Evolutionary conservation across 2,329 filamentous ascomycete species (phyloP).

Genomic region (Lachnellula arida): DNA sequence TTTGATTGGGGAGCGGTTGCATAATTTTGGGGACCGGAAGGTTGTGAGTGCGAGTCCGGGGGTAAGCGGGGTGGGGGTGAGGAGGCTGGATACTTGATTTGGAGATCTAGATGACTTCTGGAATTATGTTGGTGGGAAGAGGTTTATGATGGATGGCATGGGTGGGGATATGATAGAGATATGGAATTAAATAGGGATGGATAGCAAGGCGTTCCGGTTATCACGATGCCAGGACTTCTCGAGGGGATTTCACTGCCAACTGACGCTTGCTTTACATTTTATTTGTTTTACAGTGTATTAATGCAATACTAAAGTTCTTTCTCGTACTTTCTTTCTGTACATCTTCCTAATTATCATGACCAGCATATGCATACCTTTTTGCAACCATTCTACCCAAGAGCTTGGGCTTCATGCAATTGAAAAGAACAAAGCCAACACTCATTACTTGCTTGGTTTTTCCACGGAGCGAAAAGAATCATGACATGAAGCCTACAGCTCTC

Average conservation of each 20-base stretch:
- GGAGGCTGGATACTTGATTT: constrained; percentile 27
- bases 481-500: no score
- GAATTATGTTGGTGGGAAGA: not conserved
- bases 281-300: not conserved
- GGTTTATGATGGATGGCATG: not conserved
- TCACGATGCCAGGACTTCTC: not conserved
- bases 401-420: no score
- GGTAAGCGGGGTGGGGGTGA: constrained; percentile 15
- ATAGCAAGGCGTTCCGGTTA: not conserved
- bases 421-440: no score
- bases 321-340: no score
- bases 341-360: no score
- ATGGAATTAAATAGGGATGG: not conserved
- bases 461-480: no score
- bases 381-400: no score
- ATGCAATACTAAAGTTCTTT: not conserved
- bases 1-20: constrained; percentile 85
- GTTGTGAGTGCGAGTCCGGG: constrained; percentile 9
- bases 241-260: not conserved
- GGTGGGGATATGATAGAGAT: not conserved
- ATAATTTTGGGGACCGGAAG: constrained; percentile 72
- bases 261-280: not conserved
- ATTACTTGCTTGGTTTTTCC: no score
- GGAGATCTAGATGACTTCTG: not conserved
- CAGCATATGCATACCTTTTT: no score